phyloP scores from a whole-genome alignment of 2,329 filamentous ascomycete species.

The Nemania sp. region DNA sequence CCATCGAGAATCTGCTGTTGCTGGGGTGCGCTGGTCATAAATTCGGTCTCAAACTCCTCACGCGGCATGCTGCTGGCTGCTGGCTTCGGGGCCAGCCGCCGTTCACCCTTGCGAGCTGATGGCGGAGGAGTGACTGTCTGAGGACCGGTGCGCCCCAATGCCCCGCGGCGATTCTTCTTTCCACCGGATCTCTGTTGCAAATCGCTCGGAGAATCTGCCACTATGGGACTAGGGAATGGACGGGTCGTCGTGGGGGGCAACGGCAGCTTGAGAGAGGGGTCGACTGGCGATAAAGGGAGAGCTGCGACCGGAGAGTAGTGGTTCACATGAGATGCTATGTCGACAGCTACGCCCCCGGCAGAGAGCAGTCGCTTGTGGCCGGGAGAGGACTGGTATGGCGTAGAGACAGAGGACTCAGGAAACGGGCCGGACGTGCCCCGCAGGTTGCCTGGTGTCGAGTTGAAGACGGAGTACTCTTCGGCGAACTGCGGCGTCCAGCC shows the following conservation, averaged over 20 bases:
- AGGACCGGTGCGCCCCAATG: slow-evolving; percentile 45
- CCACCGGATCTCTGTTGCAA: slow-evolving; percentile 40
- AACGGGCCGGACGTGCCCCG: slow-evolving; percentile 52
- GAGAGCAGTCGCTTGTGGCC: slow-evolving; percentile 58
- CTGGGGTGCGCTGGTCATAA: slow-evolving; percentile 53
- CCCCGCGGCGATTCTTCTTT: slow-evolving; percentile 53
- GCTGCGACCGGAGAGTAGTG: slow-evolving; percentile 60
- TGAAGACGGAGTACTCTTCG: slow-evolving; percentile 69
- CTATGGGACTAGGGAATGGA: slow-evolving; percentile 37
- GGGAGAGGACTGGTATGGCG: slow-evolving; percentile 42
- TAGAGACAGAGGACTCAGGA: slow-evolving; percentile 49
- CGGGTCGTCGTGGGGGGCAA: slow-evolving; percentile 59
- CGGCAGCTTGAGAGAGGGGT: slow-evolving; percentile 60
- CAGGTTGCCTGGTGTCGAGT: slow-evolving; percentile 64
- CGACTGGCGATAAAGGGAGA: slow-evolving; percentile 62
- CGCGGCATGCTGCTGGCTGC: slow-evolving; percentile 58
- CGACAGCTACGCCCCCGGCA: slow-evolving; percentile 52
- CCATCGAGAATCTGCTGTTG: slow-evolving; percentile 50
- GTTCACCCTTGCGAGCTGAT: slow-evolving; percentile 58
- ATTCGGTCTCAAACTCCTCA: slow-evolving; percentile 60
- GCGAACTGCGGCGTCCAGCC: slow-evolving; percentile 66
- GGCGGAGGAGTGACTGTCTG: slow-evolving; percentile 66
- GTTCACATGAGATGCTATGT: slow-evolving; percentile 65
- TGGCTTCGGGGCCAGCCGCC: slow-evolving; percentile 58
- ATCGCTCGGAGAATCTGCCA: slow-evolving; percentile 38